These are phyloP conservation scores for Pyrenophora seminiperda DNA, from an alignment of 2,329 filamentous ascomycete genomes.

Conservation along the genomic window DNA sequence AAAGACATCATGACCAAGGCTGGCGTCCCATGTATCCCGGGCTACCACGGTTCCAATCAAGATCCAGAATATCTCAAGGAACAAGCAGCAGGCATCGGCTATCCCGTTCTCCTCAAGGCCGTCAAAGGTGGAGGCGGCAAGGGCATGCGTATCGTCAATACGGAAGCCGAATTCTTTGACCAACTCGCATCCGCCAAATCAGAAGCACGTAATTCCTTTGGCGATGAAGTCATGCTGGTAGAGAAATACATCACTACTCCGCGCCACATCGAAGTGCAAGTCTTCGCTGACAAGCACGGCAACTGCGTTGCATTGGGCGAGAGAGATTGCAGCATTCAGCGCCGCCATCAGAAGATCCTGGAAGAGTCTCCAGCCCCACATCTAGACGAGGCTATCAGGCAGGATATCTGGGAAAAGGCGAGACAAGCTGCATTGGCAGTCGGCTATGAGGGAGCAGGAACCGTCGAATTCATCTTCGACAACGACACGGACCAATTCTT, in stretches of 20 bases:
- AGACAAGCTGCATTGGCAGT: slow-evolving; percentile 67
- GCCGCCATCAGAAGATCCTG: slow-evolving; percentile 69
- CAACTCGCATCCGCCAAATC: slow-evolving; percentile 68
- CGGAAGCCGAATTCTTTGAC: slow-evolving; percentile 62
- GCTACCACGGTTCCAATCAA: slow-evolving; percentile 90
- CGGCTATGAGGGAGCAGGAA: slow-evolving; percentile 68
- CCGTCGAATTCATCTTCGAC: slow-evolving; percentile 72
- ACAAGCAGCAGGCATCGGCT: slow-evolving; percentile 74
- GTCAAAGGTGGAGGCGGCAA: slow-evolving; percentile 71
- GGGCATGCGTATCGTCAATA: slow-evolving; percentile 68
- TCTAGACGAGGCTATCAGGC: slow-evolving; percentile 62
- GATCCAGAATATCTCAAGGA: slow-evolving; percentile 64
- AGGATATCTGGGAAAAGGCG: slow-evolving; percentile 69
- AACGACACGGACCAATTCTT: slow-evolving; percentile 69
- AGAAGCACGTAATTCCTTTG: slow-evolving; percentile 67
- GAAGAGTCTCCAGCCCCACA: slow-evolving; percentile 70
- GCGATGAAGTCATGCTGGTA: slow-evolving; percentile 69
- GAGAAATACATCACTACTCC: slow-evolving; percentile 72
- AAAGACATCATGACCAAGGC: slow-evolving; percentile 97
- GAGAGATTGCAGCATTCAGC: slow-evolving; percentile 69
- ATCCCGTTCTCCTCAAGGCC: slow-evolving; percentile 68
- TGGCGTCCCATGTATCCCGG: slow-evolving; percentile 94
- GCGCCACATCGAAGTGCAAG: slow-evolving; percentile 69
- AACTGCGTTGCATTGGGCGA: slow-evolving; percentile 69
- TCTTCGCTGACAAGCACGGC: slow-evolving; percentile 69